Conservation (phyloP, 2,329 filamentous ascomycete species). For the Anthostomella pinea region DNA sequence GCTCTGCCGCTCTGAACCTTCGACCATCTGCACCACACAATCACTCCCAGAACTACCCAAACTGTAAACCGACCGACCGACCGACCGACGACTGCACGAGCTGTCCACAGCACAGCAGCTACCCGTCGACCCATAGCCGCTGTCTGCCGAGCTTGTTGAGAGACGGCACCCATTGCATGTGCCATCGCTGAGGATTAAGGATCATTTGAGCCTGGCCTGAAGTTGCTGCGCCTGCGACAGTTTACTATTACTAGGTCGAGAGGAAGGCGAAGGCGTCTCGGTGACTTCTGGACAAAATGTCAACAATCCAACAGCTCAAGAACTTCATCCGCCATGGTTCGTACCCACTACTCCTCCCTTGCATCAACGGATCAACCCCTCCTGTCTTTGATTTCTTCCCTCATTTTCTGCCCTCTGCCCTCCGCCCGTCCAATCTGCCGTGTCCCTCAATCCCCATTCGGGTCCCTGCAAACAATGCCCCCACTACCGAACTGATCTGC, state of each 20-base stretch:
- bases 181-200: slow-evolving; percentile 1
- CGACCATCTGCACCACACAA: background rate
- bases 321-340: slow-evolving; percentile 93
- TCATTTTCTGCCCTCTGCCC: background rate
- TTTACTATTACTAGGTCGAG: slow-evolving; percentile 10
- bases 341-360: slow-evolving; percentile 22
- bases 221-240: slow-evolving; percentile 10
- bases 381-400: slow-evolving; percentile 5
- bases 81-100: background rate
- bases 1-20: background rate
- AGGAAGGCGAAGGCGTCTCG: slow-evolving; percentile 10
- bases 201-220: slow-evolving; percentile 10
- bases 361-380: slow-evolving; percentile 5
- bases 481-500: too few relatives aligned
- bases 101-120: background rate
- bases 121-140: background rate
- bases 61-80: background rate
- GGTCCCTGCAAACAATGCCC: too few relatives aligned
- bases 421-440: slow-evolving; percentile 4
- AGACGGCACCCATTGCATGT: too few relatives aligned
- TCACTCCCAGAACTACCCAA: background rate
- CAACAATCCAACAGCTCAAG: slow-evolving; percentile 89
- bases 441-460: slow-evolving; percentile 3
- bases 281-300: slow-evolving; percentile 45
- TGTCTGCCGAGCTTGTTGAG: too few relatives aligned